Percentiles rank a stretch among this genome's conserved stretches.
Evolutionary conservation across 805 yeast species (phyloP).

Genomic region (Wickerhamiella allomyrinae): DNA sequence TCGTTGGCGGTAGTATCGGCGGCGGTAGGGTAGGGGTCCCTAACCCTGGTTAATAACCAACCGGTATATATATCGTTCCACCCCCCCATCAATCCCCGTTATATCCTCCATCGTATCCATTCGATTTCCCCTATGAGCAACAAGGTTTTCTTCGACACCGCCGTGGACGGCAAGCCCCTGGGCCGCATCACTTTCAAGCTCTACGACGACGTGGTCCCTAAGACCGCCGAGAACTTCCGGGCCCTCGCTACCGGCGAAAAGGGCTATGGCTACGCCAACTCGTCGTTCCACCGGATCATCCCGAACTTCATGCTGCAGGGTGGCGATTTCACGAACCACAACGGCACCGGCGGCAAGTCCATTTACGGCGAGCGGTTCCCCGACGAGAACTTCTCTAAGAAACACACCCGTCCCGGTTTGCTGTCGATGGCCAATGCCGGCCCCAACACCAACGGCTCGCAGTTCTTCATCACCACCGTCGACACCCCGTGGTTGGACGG

Average conservation of each 20-base stretch:
- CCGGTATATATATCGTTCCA: neutral
- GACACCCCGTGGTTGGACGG: conserved; percentile 84
- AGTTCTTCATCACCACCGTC: conserved; percentile 89
- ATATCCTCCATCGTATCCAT: conserved; percentile 7
- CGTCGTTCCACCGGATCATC: conserved; percentile 91
- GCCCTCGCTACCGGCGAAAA: conserved; percentile 89
- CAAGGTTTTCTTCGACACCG: conserved; percentile 66
- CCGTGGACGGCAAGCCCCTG: conserved; percentile 63
- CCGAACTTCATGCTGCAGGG: conserved; percentile 97
- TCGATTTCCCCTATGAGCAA: conserved; percentile 24
- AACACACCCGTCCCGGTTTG: conserved; percentile 68
- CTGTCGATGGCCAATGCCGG: conserved; percentile 97
- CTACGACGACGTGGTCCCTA: conserved; percentile 84
- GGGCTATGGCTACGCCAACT: conserved; percentile 79
- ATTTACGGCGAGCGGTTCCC: conserved; percentile 60
- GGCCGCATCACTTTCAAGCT: conserved; percentile 81
- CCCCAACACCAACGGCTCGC: conserved; percentile 96
- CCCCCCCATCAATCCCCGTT: neutral
- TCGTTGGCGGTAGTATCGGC: no score
- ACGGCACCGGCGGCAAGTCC: conserved; percentile 87
- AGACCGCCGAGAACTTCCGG: conserved; percentile 92
- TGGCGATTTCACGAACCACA: conserved; percentile 73
- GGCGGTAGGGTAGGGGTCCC: no score
- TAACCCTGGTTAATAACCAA: neutral
- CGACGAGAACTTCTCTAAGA: conserved; percentile 63